Evolutionary conservation across 1,284 basidiomycete genomes (phyloP), one percentile per base, ranked within the genome.

Genomic region (Ustilago crameri): DNA sequence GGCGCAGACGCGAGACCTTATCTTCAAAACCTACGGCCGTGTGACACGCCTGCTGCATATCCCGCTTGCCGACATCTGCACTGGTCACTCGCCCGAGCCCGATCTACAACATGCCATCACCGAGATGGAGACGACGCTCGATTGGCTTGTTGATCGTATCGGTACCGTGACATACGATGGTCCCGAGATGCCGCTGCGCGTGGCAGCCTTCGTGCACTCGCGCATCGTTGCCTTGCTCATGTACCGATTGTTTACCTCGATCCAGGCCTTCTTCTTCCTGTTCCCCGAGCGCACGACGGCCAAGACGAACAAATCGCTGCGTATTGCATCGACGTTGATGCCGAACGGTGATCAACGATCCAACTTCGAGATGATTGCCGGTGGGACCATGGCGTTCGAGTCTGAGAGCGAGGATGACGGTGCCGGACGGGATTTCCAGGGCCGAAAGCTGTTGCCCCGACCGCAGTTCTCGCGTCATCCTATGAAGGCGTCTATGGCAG

Each of bases 61-160:
- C 9, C 76, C 76, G 9, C 54, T 78, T 9, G 53, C 68, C 30
- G 70, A 74, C 44, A 68, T 78, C 22, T 54, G 74, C 47, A 63
- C 57, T 18, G 74, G 71, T 9, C 51, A 57, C 34, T 71, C 68
- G 32, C 67, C 70, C 15, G 74, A 78, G 53, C 67, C 68, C n/a
- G 74, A 78, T 43, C 63, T 78, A 44, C 76, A 78, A 59, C 53
- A 47, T 20, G 67, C 74, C 30, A 68, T 78, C 38, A 62, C 58
- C 43, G 66, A 76, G 46, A 73, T 76, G 66, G 76, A 78, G 56
- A 57, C 58, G 27, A 64, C 60, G 23, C 51, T 71, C 24, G 65
- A 68, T 40, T 71, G 65, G 60, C 56, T 73, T 20, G 66, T 67
- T 20, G 59, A 59, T 12, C 62, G 67, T 18, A 59, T 74, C 18